phyloP scores from a whole-genome alignment of 257 asterid species.

The Eustoma russellianum region DNA sequence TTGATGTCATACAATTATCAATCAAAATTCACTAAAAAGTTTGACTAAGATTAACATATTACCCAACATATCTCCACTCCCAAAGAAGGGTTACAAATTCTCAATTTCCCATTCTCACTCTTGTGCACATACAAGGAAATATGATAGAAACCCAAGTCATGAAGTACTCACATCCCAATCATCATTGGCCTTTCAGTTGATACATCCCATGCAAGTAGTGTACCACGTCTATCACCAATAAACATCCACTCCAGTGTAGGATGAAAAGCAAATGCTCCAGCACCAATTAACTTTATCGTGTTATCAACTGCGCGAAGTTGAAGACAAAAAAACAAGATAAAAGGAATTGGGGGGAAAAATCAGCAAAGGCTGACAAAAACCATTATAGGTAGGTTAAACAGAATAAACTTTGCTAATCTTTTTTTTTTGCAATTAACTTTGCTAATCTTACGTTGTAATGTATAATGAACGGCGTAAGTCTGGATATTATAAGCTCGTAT shows the following conservation, averaged over 20 bases:
- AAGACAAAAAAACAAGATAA: background rate
- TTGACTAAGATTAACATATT: no score
- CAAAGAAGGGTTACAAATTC: no score
- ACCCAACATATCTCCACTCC: no score
- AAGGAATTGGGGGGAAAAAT: background rate
- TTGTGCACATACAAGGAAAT: no score
- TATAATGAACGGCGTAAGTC: constrained; percentile 89
- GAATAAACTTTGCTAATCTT: constrained; percentile 26
- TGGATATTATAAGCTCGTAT: constrained; percentile 93
- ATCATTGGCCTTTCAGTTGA: constrained; percentile 97
- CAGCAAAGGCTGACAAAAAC: background rate
- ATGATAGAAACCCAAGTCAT: constrained; percentile 1
- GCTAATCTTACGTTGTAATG: constrained; percentile 78
- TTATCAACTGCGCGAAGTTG: constrained; percentile 61
- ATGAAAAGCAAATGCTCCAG: constrained; percentile 97
- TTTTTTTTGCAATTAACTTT: constrained; percentile 3
- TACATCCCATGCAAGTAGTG: constrained; percentile 99
- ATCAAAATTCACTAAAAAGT: no score
- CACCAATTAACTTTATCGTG: constrained; percentile 91
- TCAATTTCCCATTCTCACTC: no score
- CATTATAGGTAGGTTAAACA: background rate
- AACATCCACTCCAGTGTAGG: constrained; percentile 97
- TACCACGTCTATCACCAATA: constrained; percentile 97
- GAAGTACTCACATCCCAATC: constrained; percentile 89
- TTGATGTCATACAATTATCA: no score